A percentile compares a stretch with the other conserved stretches of the same genome.
These are phyloP conservation scores for Oenanthe sinensis DNA, from an alignment of 129 eudicot genomes.

Conservation along the genomic window DNA sequence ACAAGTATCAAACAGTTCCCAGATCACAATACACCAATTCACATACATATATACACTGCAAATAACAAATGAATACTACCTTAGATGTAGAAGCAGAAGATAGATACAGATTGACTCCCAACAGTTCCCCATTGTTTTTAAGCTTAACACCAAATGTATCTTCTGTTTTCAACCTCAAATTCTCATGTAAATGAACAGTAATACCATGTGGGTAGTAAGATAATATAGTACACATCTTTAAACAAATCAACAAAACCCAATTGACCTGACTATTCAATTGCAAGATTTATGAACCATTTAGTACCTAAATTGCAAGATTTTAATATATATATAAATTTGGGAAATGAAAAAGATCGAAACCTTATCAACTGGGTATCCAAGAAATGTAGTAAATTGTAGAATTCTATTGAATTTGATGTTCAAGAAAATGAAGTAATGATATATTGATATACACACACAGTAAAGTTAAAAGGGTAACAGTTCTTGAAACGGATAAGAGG, in stretches of 20 bases:
- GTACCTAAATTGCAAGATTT: not conserved
- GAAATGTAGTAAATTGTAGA: not conserved
- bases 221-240: slow-evolving; percentile 31
- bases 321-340: not conserved
- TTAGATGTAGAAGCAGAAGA: slow-evolving; percentile 24
- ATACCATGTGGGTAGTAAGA: slow-evolving; percentile 31
- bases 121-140: slow-evolving; percentile 23
- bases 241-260: slow-evolving; percentile 4
- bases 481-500: not conserved
- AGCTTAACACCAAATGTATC: slow-evolving; percentile 34
- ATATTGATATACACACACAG: not conserved
- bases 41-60: not conserved
- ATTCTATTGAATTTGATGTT: too few species aligned
- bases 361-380: not conserved
- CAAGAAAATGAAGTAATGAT: too few species aligned
- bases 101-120: slow-evolving; percentile 27
- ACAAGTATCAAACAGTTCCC: not conserved
- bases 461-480: not conserved
- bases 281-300: not conserved
- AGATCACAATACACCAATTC: not conserved
- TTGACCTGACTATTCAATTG: slow-evolving; percentile 6
- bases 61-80: slow-evolving; percentile 21
- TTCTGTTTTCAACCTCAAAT: slow-evolving; percentile 19
- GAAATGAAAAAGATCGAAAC: not conserved
- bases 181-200: slow-evolving; percentile 26